Evolutionary conservation across 2,329 filamentous ascomycete species (phyloP), one percentile per base, ranked within the genome.

Genomic region (Aspergillus sp.): DNA sequence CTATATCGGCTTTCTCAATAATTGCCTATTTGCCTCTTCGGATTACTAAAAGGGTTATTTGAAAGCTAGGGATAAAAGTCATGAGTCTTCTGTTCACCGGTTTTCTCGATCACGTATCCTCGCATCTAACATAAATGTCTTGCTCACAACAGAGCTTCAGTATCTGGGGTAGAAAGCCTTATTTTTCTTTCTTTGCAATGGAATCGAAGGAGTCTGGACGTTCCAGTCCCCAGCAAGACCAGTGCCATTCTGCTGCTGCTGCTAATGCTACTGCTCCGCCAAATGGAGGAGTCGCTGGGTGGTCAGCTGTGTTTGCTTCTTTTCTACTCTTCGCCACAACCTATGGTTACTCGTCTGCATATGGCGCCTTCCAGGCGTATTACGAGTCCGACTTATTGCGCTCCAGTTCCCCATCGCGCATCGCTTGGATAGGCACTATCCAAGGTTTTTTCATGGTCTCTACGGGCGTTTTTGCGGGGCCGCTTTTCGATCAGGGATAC

Each of bases 381-480:
- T 72, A 72, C 25, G 54, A 68, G 52, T 54, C 62, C 15, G 53
- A 64, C 49, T 50, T 65, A 2, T 58, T 70, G 8, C 65, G 60
- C 42, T 44, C 54, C 10, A 60, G 64, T 23, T 64, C 71, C 5
- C 69, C 74, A 10, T 79, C 75, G 30, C 42, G 70, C 13, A 78
- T 82, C 56, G 76, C 78, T 15, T 80, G 77, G 72, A 79, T 81
- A 38, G 78, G 78, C 44, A 75, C 77, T 1, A 65, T 79, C 30
- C 76, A 78, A 55, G 71, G 74, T 19, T 79, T 80, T 63, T 70
- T 82, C 21, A 71, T 82, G 23, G 72, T 80, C 57, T 73, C 75
- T n/a, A 71, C 75, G 3, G 78, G 79, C 2, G 71, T 80, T 30
- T 61, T 80, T 23, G 73, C 77, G 52, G 80, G 80, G 15, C 78